Conservation (phyloP, 1,284 basidiomycete genomes). For the Rhodotorula sp. region DNA sequence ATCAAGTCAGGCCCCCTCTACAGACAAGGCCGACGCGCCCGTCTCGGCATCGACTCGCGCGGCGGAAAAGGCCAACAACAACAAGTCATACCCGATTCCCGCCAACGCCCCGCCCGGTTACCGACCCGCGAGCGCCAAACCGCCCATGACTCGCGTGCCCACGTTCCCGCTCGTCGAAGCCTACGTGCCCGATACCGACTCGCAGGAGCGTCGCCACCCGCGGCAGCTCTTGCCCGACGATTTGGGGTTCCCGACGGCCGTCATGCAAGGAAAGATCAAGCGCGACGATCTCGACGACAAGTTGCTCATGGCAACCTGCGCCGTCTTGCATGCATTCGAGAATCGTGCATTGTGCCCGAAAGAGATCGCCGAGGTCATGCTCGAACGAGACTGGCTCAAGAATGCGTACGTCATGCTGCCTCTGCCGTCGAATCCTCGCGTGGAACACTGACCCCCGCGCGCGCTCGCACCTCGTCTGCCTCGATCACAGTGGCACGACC, state of each 20-base stretch:
- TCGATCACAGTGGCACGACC: slow-evolving; percentile 41
- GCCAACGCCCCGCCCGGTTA: slow-evolving; percentile 11
- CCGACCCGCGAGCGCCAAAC: slow-evolving; percentile 12
- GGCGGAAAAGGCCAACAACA: background rate
- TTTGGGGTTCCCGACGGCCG: slow-evolving; percentile 30
- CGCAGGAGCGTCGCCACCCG: slow-evolving; percentile 27
- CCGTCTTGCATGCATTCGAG: slow-evolving; percentile 34
- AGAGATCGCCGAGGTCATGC: slow-evolving; percentile 45
- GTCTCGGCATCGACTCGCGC: background rate
- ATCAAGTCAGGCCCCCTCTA: background rate
- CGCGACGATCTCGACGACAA: slow-evolving; percentile 40
- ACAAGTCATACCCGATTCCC: background rate
- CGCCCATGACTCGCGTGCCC: slow-evolving; percentile 27
- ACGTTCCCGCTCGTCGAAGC: slow-evolving; percentile 37
- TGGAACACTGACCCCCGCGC: too few relatives aligned
- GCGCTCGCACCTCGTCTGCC: background rate
- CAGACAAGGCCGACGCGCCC: background rate
- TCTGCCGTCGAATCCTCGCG: background rate
- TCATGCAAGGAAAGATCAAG: slow-evolving; percentile 26
- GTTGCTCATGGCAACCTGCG: slow-evolving; percentile 42
- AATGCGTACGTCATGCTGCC: slow-evolving; percentile 35
- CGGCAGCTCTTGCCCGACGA: slow-evolving; percentile 33
- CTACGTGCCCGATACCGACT: slow-evolving; percentile 28
- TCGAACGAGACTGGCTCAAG: slow-evolving; percentile 41
- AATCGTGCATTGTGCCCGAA: slow-evolving; percentile 46